Conservation (phyloP, 139 green algal genomes). For the Yamagishiella unicocca region DNA sequence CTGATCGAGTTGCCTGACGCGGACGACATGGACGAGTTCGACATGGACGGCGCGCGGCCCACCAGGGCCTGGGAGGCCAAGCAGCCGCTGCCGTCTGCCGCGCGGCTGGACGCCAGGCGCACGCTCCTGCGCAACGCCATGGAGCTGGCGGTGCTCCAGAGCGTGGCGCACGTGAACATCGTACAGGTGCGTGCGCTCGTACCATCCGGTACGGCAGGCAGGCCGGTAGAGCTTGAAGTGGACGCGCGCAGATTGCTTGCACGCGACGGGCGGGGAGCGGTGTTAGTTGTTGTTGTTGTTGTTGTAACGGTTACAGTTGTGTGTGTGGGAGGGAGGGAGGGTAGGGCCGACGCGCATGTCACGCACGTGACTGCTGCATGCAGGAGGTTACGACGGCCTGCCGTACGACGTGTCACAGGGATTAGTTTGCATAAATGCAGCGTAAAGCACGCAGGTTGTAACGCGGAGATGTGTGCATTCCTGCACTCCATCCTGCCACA, state of each 20-base stretch:
- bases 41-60: no score
- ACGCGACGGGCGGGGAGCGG: no score
- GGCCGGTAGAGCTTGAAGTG: not conserved
- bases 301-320: not conserved
- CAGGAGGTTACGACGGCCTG: no score
- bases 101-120: not conserved
- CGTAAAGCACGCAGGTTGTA: no score
- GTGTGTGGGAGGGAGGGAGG: not conserved
- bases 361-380: not conserved
- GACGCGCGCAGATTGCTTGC: not conserved
- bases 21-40: not conserved
- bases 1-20: not conserved
- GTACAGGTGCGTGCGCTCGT: constrained; percentile 15
- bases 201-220: no score
- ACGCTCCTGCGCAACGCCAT: not conserved
- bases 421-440: no score
- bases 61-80: not conserved
- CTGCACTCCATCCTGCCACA: no score
- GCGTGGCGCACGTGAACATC: constrained; percentile 6
- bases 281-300: not conserved
- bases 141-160: not conserved
- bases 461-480: no score
- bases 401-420: no score
- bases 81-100: not conserved
- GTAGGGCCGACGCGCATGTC: not conserved